Evolutionary conservation across 352 stramenopile genomes (phyloP), one percentile per base, ranked within the genome.

Genomic region (Phytopythium boreale): DNA sequence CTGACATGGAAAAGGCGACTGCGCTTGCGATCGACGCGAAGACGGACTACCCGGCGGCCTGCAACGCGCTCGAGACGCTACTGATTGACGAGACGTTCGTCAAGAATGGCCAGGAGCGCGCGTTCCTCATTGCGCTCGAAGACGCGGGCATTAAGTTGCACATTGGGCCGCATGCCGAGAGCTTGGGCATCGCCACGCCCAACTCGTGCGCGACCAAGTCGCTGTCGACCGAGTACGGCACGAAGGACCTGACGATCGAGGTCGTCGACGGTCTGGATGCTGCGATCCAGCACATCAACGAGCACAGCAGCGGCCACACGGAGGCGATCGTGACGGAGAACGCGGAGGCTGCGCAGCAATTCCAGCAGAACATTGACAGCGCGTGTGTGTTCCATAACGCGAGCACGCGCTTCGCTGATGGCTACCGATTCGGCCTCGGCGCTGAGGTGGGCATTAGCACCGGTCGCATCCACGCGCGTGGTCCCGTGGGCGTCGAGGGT

Each of bases 311-410:
- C 68, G 90, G 91, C n/a, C 97, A 99, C 80, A 99, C 97, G 12
- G 97, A 99, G 69, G 81, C 80, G 36, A 99, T 99, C 69, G 88
- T 99, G 22, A 99, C 95, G 37, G 92, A 98, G 56, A 89, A 98
- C 64, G 67, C 80, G 24, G 78, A 73, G 15, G 86, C 75, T 5
- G 97, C 93, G 4, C 64, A 79, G 51, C 62, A 72, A 56, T 93
- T 95, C 64, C 80, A 90, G 64, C 75, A 88, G 59, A 78, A 86
- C 65, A 87, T 99, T 15, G 96, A 99, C 88, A 97, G 92, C 50
- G 97, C 97, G 24, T 99, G 95, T 70, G 97, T 99, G 26, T 99
- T 99, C 82, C 95, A 99, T 81, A 99, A 99, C 72, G 95, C 94
- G 36, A 98, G 93, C 50, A 99, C 96, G 56, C 88, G 93, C 20